Base-by-base conservation (phyloP, 2,329 filamentous ascomycete species). In the Monascus ruber region DNA sequence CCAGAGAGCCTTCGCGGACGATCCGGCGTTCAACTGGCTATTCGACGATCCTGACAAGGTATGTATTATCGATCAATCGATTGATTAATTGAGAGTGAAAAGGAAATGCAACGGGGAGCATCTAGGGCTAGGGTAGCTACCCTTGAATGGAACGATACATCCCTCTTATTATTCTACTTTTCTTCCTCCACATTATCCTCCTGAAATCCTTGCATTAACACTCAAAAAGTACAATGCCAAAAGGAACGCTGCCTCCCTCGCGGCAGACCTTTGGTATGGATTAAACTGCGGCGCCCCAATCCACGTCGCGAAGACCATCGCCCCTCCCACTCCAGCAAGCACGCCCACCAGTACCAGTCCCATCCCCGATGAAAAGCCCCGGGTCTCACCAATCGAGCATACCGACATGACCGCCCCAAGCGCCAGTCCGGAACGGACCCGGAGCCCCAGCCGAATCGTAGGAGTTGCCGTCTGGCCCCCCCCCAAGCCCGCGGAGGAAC, bases 391-490 rank as follows among this genome's bases (percentile, higher is more conserved):
- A 34, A 34, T 11, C 32, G 11, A 28, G 7, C 25, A 28, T 36
- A 9, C 25, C 28, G 5, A 29, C 6, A 29, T 6, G 10, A 6
- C 28, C 28, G 28, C 10, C 28, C 28, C 28, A 2, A 2, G 26
- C 5, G 29, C 9, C 42, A 34, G 36, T 33, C 24, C 27, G 24
- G 25, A 34, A 31, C 27, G 34, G 8, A 11, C 17, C 25, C 8
- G 39, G 40, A 10, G 11, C 47, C 10, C 25, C 41, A n/a, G 38
- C 44, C 71, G 73, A 41, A 71, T 85, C 29, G 69, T 85, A 26
- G 82, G 82, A 6, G 77, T 83, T 24, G 76, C 79, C 41, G 84
- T 83, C 73, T 86, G 82, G 82, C 65, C 83, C 38, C 71, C 71
- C 1, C 81, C 81, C 0, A 8, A 17, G 25, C 25, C 34, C 6